phyloP scores from a whole-genome alignment of 257 asterid species.

The Parsonsia alboflavescens region DNA sequence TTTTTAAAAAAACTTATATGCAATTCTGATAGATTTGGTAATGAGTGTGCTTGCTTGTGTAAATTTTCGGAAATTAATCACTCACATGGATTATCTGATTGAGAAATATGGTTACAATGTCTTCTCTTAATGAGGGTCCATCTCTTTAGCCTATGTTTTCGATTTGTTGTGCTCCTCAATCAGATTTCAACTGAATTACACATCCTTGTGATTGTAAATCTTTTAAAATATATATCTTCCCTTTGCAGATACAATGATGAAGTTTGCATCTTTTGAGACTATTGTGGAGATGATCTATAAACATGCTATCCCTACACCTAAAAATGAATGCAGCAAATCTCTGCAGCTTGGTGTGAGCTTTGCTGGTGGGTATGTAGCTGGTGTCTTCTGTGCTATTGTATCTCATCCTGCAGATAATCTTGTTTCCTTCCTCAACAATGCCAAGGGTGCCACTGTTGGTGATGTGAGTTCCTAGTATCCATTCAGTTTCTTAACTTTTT shows the following conservation, averaged over 20 bases:
- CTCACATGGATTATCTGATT: not conserved
- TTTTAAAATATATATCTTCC: not conserved
- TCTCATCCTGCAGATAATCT: conserved; percentile 93
- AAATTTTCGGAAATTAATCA: not conserved
- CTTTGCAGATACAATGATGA: conserved; percentile 86
- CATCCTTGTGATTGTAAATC: not conserved
- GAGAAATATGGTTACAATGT: not conserved
- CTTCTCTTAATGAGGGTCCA: not conserved
- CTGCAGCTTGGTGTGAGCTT: conserved; percentile 87
- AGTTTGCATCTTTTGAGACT: conserved; percentile 81
- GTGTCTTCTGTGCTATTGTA: conserved; percentile 77
- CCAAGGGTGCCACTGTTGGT: conserved; percentile 88
- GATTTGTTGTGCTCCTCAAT: not conserved
- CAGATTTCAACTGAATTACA: not conserved
- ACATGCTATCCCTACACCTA: conserved; percentile 70
- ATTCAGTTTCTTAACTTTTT: conserved; percentile 1
- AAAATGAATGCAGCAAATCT: conserved; percentile 64
- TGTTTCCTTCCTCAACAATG: conserved; percentile 87
- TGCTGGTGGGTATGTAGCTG: conserved; percentile 88
- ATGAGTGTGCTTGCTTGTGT: too few relatives aligned
- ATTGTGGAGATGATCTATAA: conserved; percentile 71
- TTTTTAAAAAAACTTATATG: too few relatives aligned
- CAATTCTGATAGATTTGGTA: too few relatives aligned
- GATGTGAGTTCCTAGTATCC: conserved; percentile 45
- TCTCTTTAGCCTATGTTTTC: not conserved